A percentile compares a stretch with the other conserved stretches of the same genome.
Evolutionary conservation across 2,329 filamentous ascomycete genomes (phyloP).

Genomic region (Xylaria sp.): DNA sequence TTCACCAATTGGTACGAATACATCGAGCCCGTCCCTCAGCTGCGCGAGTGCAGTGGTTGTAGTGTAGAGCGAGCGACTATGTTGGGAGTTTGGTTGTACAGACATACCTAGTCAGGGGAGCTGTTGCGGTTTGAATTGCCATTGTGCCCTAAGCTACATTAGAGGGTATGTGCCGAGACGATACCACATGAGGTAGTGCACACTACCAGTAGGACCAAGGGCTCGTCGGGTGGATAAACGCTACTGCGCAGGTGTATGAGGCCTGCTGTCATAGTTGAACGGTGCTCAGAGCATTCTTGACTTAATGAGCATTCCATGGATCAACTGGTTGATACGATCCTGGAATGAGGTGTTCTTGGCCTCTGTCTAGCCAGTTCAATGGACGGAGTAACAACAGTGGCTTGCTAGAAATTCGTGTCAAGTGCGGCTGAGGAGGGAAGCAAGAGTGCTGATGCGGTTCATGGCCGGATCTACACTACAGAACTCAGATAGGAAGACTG

Average conservation of each 20-base stretch:
- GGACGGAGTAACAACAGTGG: background rate
- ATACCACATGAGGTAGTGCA: constrained; percentile 1
- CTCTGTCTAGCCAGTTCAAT: background rate
- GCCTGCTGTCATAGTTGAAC: background rate
- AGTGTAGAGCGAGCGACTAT: background rate
- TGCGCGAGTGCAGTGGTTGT: background rate
- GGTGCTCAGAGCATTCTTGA: constrained; percentile 4
- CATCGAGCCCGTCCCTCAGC: background rate
- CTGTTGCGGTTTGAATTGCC: background rate
- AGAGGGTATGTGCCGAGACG: constrained; percentile 4
- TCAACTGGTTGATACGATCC: constrained; percentile 1
- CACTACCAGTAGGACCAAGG: background rate
- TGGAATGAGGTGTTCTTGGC: background rate
- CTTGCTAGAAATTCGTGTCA: background rate
- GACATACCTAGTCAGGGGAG: background rate
- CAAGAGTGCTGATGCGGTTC: constrained; percentile 4
- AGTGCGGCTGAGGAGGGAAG: background rate
- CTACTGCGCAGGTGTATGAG: background rate
- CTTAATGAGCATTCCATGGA: constrained; percentile 13
- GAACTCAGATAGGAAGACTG: background rate
- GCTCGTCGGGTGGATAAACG: background rate
- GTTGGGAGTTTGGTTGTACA: background rate
- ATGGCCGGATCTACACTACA: background rate
- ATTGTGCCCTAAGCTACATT: background rate
- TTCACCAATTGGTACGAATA: background rate